Base-by-base conservation (phyloP, 805 yeast genomes). In the Scheffersomyces spartinae region DNA sequence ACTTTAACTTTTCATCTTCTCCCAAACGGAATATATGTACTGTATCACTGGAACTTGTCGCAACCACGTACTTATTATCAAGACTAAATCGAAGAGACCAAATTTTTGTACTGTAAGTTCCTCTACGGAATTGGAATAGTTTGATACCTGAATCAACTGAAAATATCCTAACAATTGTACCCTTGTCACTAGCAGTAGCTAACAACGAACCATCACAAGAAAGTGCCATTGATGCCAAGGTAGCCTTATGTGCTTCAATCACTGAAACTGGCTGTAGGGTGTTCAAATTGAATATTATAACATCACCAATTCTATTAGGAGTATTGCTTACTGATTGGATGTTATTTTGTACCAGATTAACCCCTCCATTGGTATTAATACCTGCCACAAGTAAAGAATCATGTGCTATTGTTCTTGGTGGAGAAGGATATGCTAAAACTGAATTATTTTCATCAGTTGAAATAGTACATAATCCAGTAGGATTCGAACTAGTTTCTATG, bases 131-230 rank as follows among this genome's bases (percentile, higher is more conserved):
- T 47, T 84, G 88, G 31, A 63, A 70, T 10, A 81, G 47, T 37
- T 69, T 71, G 15, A 59, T 52, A 0, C 86, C 85, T 2, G 74
- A 67, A 2, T 64, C 61, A 0, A 82, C 74, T 18, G 76, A 59
- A 42, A 86, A 91, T 3, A 91, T 77, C 23, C 97, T 57, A 3
- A 88, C 72, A 13, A 91, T 73, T 0, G 97, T 91, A 2, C 98
- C 98, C 43, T 83, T 82, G 18, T 67, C 72, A 1, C 95, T 82
- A 5, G 95, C 84, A 0, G 96, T 82, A 1, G 96, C 95, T 23
- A 88, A 61, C 35, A 82, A 55, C 2, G 71, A 61, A 1, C 96
- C 96, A 40, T 81, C 86, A 17, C 62, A 60, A 26, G 84, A 81
- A 10, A 91, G 47, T 1, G 78, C 56, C 24, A 85, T 49, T 2